Evolutionary conservation across 305 asterid genomes (phyloP), one percentile per base, ranked within the genome.

Genomic region (Caryopteris hybrid): DNA sequence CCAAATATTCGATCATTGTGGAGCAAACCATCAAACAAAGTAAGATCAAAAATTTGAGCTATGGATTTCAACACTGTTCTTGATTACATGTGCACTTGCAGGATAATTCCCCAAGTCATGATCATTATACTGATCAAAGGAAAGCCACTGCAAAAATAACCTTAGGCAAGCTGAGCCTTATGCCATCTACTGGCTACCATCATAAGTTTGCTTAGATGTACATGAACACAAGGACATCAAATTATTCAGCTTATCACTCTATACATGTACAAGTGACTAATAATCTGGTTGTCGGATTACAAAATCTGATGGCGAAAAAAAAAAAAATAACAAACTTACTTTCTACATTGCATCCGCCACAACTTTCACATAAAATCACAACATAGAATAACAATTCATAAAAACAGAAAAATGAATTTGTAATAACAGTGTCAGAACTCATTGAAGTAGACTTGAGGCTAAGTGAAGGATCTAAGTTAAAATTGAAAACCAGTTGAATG

Each of bases 71-170:
- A 58, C 27, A 39, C 27, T 13, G 43, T 52, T 54, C 23, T 64
- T 72, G 42, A 56, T 62, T 65, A 66, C 74, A 5, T 18, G 46
- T 20, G 67, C 29, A 22, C 47, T 48, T 61, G 68, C 54, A 4
- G 79, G 16, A 16, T 17, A 70, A 45, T 41, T 78, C 12, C 58
- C 76, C 7, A 45, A 12, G 14, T 64, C 70, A 25, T 69, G 79
- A 20, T 70, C 77, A 9, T 73, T 80, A 72, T 77, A 79, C 43
- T 79, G 74, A 57, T 86, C 85, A 17, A 74, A 46, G 14, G 76
- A 68, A 12, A 87, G 74, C 95, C 95, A 87, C 61, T 87, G 95
- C 78, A 65, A 87, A 87, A 34, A 85, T 48, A 66, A 85, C 78
- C 79, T 86, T 89, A 0, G 96, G 97, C 31, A 81, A 67, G 36